A percentile compares a stretch with the other conserved stretches of the same genome.
Conservation (phyloP, 1,139 yeast species). For the Citeromyces siamensis region DNA sequence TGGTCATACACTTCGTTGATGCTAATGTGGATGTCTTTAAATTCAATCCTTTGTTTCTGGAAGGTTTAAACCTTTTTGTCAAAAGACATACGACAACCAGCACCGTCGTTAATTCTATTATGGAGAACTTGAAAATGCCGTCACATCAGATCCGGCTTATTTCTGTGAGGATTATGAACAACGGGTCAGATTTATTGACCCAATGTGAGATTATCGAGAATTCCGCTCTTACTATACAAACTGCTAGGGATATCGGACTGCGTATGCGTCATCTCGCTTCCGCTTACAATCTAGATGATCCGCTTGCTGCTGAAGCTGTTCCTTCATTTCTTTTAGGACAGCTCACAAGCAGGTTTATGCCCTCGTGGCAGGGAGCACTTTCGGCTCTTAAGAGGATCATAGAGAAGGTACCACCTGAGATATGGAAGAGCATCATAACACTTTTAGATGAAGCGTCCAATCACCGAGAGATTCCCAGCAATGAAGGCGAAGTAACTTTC, state of each 20-base stretch:
- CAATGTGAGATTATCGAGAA: constrained; percentile 53
- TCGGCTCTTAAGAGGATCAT: background rate
- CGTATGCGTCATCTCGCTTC: constrained; percentile 53
- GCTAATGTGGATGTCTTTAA: constrained; percentile 8
- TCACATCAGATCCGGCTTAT: constrained; percentile 32
- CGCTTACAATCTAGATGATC: constrained; percentile 28
- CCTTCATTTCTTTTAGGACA: constrained; percentile 61
- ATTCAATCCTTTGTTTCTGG: constrained; percentile 1
- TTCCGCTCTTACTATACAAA: constrained; percentile 55
- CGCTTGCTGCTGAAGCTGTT: constrained; percentile 27
- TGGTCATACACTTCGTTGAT: constrained; percentile 8
- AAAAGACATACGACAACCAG: background rate
- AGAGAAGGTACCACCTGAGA: constrained; percentile 11
- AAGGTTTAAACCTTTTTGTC: background rate
- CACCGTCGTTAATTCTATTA: constrained; percentile 5
- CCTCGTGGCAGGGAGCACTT: constrained; percentile 65
- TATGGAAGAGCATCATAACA: constrained; percentile 36
- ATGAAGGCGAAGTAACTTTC: background rate
- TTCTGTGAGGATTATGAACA: constrained; percentile 27
- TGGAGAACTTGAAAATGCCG: constrained; percentile 30
- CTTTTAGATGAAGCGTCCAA: constrained; percentile 2
- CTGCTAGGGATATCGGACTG: constrained; percentile 63
- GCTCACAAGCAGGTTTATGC: constrained; percentile 66
- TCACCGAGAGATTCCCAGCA: background rate
- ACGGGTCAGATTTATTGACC: constrained; percentile 9